Conservation (phyloP, 805 yeast species). For the Candida xiaguanensis region DNA sequence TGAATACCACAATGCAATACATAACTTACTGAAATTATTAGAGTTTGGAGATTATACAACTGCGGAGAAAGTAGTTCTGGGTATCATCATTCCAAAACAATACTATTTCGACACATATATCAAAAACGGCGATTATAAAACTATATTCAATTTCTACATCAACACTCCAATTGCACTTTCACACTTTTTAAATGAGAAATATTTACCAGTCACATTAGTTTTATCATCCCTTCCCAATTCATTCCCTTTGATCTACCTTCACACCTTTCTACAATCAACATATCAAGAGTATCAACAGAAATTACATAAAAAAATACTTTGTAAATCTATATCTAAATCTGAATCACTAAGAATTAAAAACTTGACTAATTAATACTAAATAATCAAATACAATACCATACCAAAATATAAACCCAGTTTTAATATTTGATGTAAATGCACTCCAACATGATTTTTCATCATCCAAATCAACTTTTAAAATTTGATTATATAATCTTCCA, state of each 20-base stretch:
- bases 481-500: constrained; percentile 64
- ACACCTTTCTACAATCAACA: constrained; percentile 21
- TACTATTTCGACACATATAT: constrained; percentile 1
- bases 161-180: background rate
- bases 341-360: constrained; percentile 15
- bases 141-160: constrained; percentile 1
- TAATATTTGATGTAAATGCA: constrained; percentile 71
- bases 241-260: constrained; percentile 19
- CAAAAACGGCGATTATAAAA: constrained; percentile 13
- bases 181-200: constrained; percentile 1
- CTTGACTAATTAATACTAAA: constrained; percentile 30
- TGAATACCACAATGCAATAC: constrained; percentile 4
- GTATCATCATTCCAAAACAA: constrained; percentile 1
- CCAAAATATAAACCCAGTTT: constrained; percentile 68
- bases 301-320: constrained; percentile 16
- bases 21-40: constrained; percentile 3
- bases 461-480: constrained; percentile 71
- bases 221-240: constrained; percentile 21
- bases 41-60: constrained; percentile 25
- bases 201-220: background rate
- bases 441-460: constrained; percentile 80
- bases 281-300: constrained; percentile 18
- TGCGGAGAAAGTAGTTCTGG: constrained; percentile 30
- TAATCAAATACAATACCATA: constrained; percentile 67
- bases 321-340: constrained; percentile 27